Percentiles rank a stretch among this genome's conserved stretches.
phyloP scores from a whole-genome alignment of 192 early-diverging fungal species.

The Tieghemiomyces parasiticus region DNA sequence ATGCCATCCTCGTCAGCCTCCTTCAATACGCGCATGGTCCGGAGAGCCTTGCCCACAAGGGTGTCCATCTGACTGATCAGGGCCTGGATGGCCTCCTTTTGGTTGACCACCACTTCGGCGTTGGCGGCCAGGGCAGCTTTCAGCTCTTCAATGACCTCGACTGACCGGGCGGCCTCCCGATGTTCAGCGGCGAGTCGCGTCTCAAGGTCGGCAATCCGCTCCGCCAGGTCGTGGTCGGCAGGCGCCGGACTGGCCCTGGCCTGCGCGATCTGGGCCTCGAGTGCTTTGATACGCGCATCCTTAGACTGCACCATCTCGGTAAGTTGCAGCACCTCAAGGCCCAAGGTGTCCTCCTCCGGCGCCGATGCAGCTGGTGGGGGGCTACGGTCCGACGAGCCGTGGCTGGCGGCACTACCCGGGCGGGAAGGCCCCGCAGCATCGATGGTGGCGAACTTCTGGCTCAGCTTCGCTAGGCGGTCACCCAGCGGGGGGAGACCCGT shows the following conservation, averaged over 20 bases:
- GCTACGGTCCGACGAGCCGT: neutral
- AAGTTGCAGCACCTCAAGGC: slow-evolving; percentile 5
- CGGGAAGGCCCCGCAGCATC: neutral
- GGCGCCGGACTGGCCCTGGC: neutral
- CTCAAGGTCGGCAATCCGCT: neutral
- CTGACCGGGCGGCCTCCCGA: neutral
- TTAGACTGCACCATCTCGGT: slow-evolving; percentile 9
- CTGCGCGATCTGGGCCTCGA: slow-evolving; percentile 13
- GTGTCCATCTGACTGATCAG: slow-evolving; percentile 5
- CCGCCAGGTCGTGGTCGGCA: neutral
- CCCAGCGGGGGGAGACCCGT: neutral
- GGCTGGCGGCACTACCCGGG: too few species aligned
- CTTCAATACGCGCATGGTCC: neutral
- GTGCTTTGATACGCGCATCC: slow-evolving; percentile 1
- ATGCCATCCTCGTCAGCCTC: neutral
- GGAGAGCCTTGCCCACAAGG: slow-evolving; percentile 7
- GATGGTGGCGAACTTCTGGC: slow-evolving; percentile 2
- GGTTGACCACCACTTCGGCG: neutral
- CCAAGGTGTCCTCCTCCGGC: neutral
- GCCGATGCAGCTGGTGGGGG: neutral
- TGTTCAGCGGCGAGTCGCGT: neutral
- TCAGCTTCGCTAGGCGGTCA: neutral
- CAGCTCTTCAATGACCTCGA: neutral
- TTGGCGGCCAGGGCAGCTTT: slow-evolving; percentile 2
- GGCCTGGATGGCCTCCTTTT: neutral